phyloP scores from a whole-genome alignment of 2,329 filamentous ascomycete species.

The Penicillium nordicum region DNA sequence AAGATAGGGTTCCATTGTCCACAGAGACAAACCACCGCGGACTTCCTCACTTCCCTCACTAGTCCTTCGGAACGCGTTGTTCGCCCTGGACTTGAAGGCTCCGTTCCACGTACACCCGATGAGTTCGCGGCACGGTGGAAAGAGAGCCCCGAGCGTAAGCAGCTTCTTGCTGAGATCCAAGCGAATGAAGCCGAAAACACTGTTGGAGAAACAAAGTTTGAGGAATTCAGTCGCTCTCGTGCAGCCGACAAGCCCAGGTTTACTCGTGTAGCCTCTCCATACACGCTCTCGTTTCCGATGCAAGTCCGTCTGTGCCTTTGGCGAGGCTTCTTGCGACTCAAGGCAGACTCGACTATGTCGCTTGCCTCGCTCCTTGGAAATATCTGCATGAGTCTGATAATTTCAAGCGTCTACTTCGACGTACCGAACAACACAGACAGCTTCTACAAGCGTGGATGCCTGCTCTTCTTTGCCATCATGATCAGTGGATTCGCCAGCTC shows the following conservation, averaged over 20 bases:
- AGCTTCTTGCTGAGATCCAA: slow-evolving; percentile 41
- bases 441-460: slow-evolving; percentile 72
- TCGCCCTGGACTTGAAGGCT: slow-evolving; percentile 56
- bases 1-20: slow-evolving; percentile 67
- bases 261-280: slow-evolving; percentile 66
- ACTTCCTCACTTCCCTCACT: slow-evolving; percentile 67
- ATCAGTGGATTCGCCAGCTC: slow-evolving; percentile 77
- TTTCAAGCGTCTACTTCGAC: slow-evolving; percentile 76
- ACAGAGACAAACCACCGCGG: slow-evolving; percentile 62
- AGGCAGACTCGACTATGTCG: slow-evolving; percentile 70
- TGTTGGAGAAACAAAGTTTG: slow-evolving; percentile 32
- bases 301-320: slow-evolving; percentile 76
- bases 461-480: slow-evolving; percentile 81
- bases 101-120: slow-evolving; percentile 63
- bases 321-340: slow-evolving; percentile 71
- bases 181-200: slow-evolving; percentile 37
- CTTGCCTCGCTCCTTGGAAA: slow-evolving; percentile 64
- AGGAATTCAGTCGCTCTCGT: slow-evolving; percentile 39
- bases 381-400: slow-evolving; percentile 68
- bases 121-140: slow-evolving; percentile 62
- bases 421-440: slow-evolving; percentile 60
- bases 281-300: slow-evolving; percentile 71
- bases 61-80: slow-evolving; percentile 58
- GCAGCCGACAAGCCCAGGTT: slow-evolving; percentile 40
- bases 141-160: slow-evolving; percentile 47